Evolutionary conservation across 768 basidiomycete genomes (phyloP).

Genomic region (Lactarius evosmus): DNA sequence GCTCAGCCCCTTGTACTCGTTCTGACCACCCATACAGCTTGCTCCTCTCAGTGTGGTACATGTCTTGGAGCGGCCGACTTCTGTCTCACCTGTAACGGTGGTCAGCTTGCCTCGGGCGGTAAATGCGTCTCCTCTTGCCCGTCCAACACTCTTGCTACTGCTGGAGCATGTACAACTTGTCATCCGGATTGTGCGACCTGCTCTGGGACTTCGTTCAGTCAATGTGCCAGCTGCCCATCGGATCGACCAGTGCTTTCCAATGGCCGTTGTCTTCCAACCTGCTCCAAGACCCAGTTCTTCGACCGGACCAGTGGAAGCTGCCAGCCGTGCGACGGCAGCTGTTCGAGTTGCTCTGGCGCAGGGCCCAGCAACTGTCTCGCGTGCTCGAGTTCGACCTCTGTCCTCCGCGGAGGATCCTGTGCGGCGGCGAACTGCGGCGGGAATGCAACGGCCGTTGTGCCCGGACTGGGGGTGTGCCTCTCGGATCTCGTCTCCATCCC

Average conservation of each 20-base stretch:
- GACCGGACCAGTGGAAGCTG: conserved; percentile 63
- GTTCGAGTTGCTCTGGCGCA: conserved; percentile 72
- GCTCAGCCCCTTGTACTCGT: conserved; percentile 7
- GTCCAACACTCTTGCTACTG: conserved; percentile 61
- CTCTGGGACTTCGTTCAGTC: conserved; percentile 70
- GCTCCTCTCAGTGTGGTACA: conserved; percentile 68
- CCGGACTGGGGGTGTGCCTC: conserved; percentile 75
- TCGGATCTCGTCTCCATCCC: conserved; percentile 65
- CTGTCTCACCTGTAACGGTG: conserved; percentile 70
- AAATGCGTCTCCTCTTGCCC: conserved; percentile 77
- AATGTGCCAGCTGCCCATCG: conserved; percentile 70
- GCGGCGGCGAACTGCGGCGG: conserved; percentile 54
- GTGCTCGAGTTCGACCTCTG: conserved; percentile 60
- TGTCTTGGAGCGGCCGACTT: conserved; percentile 65
- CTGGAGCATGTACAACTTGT: conserved; percentile 67
- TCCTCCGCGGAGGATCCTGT: conserved; percentile 66
- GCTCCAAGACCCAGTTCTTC: conserved; percentile 68
- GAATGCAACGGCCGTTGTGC: conserved; percentile 51
- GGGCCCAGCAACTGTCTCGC: conserved; percentile 69
- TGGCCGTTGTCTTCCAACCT: conserved; percentile 77
- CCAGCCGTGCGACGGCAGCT: conserved; percentile 69
- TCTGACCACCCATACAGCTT: conserved; percentile 42
- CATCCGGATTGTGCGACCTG: conserved; percentile 87
- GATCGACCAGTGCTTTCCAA: conserved; percentile 67
- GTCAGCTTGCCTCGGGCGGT: conserved; percentile 65